These are phyloP conservation scores for Penstemon davidsonii DNA, from an alignment of 257 asterid species.

Conservation along the genomic window DNA sequence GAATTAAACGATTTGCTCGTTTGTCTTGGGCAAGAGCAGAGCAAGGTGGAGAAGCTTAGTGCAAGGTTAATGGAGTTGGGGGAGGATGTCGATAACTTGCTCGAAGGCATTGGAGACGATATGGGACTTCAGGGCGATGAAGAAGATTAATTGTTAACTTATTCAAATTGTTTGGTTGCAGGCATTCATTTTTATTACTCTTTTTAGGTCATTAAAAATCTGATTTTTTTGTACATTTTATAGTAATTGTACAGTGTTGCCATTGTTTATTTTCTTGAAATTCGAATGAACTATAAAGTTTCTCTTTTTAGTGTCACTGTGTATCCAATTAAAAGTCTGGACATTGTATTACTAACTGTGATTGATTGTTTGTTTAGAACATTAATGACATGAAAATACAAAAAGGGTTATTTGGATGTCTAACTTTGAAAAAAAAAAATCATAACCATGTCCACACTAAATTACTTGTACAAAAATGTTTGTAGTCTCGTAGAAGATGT, in stretches of 20 bases:
- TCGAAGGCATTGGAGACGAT: conserved; percentile 77
- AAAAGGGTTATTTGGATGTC: too few relatives aligned
- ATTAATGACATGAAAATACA: too few relatives aligned
- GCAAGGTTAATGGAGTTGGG: conserved; percentile 68
- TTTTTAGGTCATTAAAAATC: not conserved
- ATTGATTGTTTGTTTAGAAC: too few relatives aligned
- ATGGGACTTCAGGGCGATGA: conserved; percentile 55
- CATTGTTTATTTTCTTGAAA: not conserved
- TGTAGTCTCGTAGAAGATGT: too few relatives aligned
- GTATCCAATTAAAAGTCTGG: too few relatives aligned
- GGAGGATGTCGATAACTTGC: conserved; percentile 70
- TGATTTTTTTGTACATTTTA: not conserved
- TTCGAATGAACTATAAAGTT: not conserved
- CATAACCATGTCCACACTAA: too few relatives aligned
- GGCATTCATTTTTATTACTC: not conserved
- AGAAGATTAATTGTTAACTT: conserved; percentile 37
- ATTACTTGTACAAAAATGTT: too few relatives aligned
- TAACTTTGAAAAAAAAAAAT: too few relatives aligned
- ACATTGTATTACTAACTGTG: too few relatives aligned
- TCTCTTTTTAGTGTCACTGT: too few relatives aligned
- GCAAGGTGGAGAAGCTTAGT: conserved; percentile 84
- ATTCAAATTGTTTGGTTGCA: conserved; percentile 7
- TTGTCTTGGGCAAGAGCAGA: conserved; percentile 97
- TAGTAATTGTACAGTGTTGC: conserved; percentile 1
- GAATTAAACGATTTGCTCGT: conserved; percentile 84